These are phyloP conservation scores for Petasospora fabianii DNA, from an alignment of 1,139 yeast genomes.

Conservation along the genomic window DNA sequence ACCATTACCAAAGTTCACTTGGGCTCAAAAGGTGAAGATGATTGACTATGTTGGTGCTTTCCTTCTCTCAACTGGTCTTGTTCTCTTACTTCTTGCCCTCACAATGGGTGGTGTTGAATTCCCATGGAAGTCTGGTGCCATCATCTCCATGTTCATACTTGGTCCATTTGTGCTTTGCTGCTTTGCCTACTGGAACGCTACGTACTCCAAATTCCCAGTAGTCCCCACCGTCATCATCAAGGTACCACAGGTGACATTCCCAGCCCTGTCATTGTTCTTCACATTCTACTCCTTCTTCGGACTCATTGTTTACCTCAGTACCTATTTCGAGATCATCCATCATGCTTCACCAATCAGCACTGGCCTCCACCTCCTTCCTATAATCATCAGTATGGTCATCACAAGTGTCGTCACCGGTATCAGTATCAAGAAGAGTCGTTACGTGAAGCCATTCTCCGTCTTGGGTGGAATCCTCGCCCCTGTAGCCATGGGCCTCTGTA, in stretches of 20 bases:
- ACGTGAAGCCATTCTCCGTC: constrained; percentile 45
- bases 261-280: constrained; percentile 36
- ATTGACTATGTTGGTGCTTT: constrained; percentile 50
- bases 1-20: constrained; percentile 43
- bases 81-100: constrained; percentile 44
- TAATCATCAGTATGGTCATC: constrained; percentile 49
- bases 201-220: constrained; percentile 41
- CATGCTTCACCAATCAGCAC: constrained; percentile 46
- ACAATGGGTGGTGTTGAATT: constrained; percentile 49
- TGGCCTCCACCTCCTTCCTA: constrained; percentile 55
- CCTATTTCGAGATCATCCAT: constrained; percentile 51
- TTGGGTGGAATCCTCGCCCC: constrained; percentile 42
- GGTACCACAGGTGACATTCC: constrained; percentile 33
- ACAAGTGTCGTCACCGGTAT: constrained; percentile 46
- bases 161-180: constrained; percentile 44
- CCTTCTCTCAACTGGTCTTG: constrained; percentile 40
- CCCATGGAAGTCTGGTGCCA: constrained; percentile 53
- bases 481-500: constrained; percentile 51
- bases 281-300: constrained; percentile 55
- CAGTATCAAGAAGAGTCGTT: constrained; percentile 42
- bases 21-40: constrained; percentile 38
- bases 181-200: constrained; percentile 48
- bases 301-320: constrained; percentile 48
- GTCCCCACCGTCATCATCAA: constrained; percentile 42
- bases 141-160: constrained; percentile 49